These are phyloP conservation scores for Phytophthora colocasiae DNA, from an alignment of 352 stramenopile genomes.

Conservation along the genomic window DNA sequence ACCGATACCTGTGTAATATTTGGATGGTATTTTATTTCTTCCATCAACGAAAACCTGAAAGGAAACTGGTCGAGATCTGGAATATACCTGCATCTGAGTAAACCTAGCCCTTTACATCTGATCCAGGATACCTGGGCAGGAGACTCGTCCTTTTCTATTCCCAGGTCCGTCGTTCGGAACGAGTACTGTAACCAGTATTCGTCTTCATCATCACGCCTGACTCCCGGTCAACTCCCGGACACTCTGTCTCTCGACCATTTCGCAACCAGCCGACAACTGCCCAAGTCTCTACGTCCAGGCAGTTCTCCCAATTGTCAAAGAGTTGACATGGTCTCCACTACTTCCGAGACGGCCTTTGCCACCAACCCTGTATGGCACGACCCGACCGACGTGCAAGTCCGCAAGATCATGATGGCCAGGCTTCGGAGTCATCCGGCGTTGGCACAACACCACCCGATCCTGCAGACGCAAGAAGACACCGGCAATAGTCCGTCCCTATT, in stretches of 20 bases:
- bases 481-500: constrained; percentile 55
- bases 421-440: constrained; percentile 47
- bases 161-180: constrained; percentile 11
- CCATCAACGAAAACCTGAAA: no score
- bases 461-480: constrained; percentile 28
- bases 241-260: constrained; percentile 24
- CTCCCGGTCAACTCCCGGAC: background rate
- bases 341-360: constrained; percentile 12
- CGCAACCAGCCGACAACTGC: constrained; percentile 25
- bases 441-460: constrained; percentile 36
- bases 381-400: constrained; percentile 49
- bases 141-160: no score
- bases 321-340: constrained; percentile 17
- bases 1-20: no score
- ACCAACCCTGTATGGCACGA: constrained; percentile 37
- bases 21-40: no score
- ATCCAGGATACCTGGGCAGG: no score
- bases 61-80: no score
- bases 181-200: background rate
- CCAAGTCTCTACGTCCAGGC: constrained; percentile 18
- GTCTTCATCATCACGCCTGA: constrained; percentile 18
- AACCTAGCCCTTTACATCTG: no score
- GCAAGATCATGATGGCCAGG: constrained; percentile 57
- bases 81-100: no score
- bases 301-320: constrained; percentile 1